Percentiles rank a stretch among this genome's conserved stretches.
phyloP scores from a whole-genome alignment of 139 green algal genomes.

The Diplosphaera chodatii region DNA sequence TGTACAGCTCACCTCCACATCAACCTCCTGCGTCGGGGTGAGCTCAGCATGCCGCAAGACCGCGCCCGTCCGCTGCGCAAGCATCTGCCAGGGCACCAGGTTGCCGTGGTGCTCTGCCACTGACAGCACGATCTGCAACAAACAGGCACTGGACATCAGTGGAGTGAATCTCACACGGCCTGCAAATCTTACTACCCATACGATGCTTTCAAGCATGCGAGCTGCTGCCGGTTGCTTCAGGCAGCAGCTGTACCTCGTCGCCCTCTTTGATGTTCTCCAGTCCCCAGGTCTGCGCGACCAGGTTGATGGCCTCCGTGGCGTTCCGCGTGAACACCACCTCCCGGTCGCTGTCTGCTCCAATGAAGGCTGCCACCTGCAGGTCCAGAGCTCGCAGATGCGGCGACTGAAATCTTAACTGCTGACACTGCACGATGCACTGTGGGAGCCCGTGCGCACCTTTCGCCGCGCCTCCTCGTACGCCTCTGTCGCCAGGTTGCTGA shows the following conservation, averaged over 20 bases:
- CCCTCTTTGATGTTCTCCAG: slow-evolving; percentile 68
- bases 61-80: slow-evolving; percentile 77
- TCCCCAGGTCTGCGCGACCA: slow-evolving; percentile 95
- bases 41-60: slow-evolving; percentile 63
- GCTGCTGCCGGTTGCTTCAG: too few relatives aligned
- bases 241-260: too few relatives aligned
- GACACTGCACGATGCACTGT: too few relatives aligned
- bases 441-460: too few relatives aligned
- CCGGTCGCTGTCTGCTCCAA: slow-evolving; percentile 58
- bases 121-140: slow-evolving; percentile 74
- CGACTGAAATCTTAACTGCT: too few relatives aligned
- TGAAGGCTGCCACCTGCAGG: slow-evolving; percentile 59
- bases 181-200: too few relatives aligned
- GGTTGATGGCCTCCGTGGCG: slow-evolving; percentile 95
- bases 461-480: slow-evolving; percentile 81
- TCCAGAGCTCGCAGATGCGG: too few relatives aligned
- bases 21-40: slow-evolving; percentile 54
- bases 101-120: slow-evolving; percentile 98
- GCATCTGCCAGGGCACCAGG: slow-evolving; percentile 96
- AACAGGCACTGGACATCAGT: too few relatives aligned
- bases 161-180: too few relatives aligned
- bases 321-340: slow-evolving; percentile 95
- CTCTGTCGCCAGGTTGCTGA: slow-evolving; percentile 73
- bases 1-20: slow-evolving; percentile 55
- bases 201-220: too few relatives aligned